phyloP scores from a whole-genome alignment of 345 rosid genomes.

The Citrus maxima region DNA sequence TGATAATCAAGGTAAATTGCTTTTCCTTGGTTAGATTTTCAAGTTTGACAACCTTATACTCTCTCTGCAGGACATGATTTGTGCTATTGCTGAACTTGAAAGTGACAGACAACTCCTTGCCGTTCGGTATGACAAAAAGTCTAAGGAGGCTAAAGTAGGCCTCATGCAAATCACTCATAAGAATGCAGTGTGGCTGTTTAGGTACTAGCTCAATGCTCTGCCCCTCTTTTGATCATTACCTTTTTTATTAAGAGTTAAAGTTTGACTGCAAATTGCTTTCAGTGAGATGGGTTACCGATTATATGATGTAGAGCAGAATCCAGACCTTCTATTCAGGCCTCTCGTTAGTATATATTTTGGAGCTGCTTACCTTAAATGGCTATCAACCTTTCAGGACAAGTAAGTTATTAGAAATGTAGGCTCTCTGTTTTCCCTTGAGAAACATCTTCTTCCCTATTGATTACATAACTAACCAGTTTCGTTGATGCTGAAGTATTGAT shows the following conservation, averaged over 20 bases:
- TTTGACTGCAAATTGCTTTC: conserved; percentile 24
- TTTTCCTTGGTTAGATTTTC: background rate
- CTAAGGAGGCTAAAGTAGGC: conserved; percentile 67
- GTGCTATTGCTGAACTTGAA: conserved; percentile 86
- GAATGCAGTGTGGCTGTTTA: conserved; percentile 67
- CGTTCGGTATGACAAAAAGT: conserved; percentile 54
- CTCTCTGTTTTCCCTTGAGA: conserved; percentile 1
- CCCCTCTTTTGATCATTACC: background rate
- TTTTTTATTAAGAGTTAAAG: background rate
- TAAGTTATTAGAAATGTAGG: conserved; percentile 27
- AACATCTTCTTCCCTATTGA: conserved; percentile 4
- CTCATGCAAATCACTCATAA: conserved; percentile 72
- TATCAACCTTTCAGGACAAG: conserved; percentile 66
- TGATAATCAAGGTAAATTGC: background rate
- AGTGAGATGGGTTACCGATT: conserved; percentile 65
- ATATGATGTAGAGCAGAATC: conserved; percentile 51
- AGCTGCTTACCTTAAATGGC: conserved; percentile 83
- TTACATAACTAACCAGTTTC: background rate
- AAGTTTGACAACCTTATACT: conserved; percentile 9
- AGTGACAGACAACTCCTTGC: conserved; percentile 85
- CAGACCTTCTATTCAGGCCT: conserved; percentile 74
- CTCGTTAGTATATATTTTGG: conserved; percentile 80
- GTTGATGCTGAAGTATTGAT: conserved; percentile 11
- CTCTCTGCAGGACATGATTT: conserved; percentile 73
- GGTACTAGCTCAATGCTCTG: conserved; percentile 38